Conservation (phyloP, 148 eudicot genomes). For the Gaultheria prostrata region DNA sequence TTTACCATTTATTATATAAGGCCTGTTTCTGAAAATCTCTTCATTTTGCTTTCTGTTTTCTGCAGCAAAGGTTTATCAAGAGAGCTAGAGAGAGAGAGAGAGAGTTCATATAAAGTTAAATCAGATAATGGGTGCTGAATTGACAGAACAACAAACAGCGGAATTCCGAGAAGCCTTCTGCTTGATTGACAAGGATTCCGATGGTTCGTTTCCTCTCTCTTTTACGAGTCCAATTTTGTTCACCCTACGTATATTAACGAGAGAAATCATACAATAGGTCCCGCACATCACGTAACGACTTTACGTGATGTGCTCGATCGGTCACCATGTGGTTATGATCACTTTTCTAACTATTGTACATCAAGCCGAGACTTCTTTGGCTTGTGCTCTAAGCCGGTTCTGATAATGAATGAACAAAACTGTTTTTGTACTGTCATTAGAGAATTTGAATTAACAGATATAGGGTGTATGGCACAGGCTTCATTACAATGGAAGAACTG, state of each 20-base stretch:
- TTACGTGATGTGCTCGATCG: no score
- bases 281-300: no score
- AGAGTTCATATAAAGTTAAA: no score
- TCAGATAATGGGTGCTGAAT: slow-evolving; percentile 27
- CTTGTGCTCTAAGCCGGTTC: no score
- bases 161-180: slow-evolving; percentile 47
- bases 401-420: not conserved
- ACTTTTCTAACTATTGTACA: no score
- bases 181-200: slow-evolving; percentile 44
- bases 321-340: no score
- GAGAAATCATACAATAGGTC: no score
- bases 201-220: slow-evolving; percentile 28
- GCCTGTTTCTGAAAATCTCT: not conserved
- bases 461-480: slow-evolving; percentile 22
- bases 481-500: slow-evolving; percentile 37
- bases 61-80: not conserved
- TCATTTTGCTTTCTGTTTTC: not conserved
- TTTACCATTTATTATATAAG: not conserved
- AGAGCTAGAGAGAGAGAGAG: no score
- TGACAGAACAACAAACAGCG: slow-evolving; percentile 37
- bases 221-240: not conserved
- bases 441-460: not conserved
- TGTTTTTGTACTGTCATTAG: not conserved
- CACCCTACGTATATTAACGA: not conserved
- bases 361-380: no score